Evolutionary conservation across 2,329 filamentous ascomycete genomes (phyloP).

Genomic region (Aspergillus ustus): DNA sequence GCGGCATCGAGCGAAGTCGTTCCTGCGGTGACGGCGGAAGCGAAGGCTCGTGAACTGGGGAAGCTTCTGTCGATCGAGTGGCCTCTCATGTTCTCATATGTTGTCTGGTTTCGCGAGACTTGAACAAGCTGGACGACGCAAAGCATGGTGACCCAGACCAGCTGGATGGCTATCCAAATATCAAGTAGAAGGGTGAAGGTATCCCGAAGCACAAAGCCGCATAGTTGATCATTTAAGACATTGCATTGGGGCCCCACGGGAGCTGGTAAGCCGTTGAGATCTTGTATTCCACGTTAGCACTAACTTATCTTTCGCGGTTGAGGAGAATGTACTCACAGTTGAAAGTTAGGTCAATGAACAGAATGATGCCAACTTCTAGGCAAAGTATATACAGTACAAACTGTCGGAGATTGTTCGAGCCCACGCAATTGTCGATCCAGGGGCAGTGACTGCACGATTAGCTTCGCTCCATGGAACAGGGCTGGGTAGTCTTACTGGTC

Average conservation of each 20-base stretch:
- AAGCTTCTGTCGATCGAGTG: constrained; percentile 64
- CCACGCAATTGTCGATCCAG: constrained; percentile 97
- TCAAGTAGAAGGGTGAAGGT: constrained; percentile 80
- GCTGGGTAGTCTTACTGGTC: constrained; percentile 75
- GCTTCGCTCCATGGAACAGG: not conserved
- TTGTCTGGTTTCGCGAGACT: constrained; percentile 89
- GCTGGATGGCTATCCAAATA: constrained; percentile 80
- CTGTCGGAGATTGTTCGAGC: constrained; percentile 92
- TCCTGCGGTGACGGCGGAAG: constrained; percentile 71
- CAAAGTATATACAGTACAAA: constrained; percentile 88
- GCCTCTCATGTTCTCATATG: constrained; percentile 94
- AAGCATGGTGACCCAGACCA: constrained; percentile 97
- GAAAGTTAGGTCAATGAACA: constrained; percentile 73
- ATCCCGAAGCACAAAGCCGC: constrained; percentile 77
- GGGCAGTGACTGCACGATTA: constrained; percentile 77
- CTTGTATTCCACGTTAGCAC: constrained; percentile 44
- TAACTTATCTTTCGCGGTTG: not conserved
- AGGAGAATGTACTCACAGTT: constrained; percentile 61
- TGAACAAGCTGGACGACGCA: constrained; percentile 92
- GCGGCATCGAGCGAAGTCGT: constrained; percentile 68
- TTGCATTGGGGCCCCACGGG: constrained; percentile 65
- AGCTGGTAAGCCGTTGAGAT: constrained; percentile 65
- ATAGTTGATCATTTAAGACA: constrained; percentile 74
- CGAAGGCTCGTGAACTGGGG: constrained; percentile 63
- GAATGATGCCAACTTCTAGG: constrained; percentile 74